A percentile compares a stretch with the other conserved stretches of the same genome.
Conservation (phyloP, 805 yeast genomes). For the Wickerhamomyces alni region DNA sequence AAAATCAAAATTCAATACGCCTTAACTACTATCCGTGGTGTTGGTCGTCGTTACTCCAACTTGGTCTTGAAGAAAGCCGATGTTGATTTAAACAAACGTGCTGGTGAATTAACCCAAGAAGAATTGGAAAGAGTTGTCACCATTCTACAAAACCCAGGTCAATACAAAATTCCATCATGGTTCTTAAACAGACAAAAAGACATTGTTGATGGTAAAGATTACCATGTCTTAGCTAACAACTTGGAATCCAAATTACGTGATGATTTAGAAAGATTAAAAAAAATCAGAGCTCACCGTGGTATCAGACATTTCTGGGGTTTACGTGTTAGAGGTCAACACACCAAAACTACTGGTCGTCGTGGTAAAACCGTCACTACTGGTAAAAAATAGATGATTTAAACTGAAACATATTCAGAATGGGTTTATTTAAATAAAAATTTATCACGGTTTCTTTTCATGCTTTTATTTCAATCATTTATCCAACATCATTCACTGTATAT, state of each 20-base stretch:
- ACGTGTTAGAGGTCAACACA: slow-evolving; percentile 99
- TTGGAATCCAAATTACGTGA: slow-evolving; percentile 99
- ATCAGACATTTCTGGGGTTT: slow-evolving; percentile 99
- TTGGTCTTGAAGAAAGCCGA: slow-evolving; percentile 99
- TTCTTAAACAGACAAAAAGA: slow-evolving; percentile 99
- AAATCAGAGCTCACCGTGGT: slow-evolving; percentile 99
- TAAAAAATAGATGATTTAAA: too few species aligned
- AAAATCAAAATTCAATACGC: slow-evolving; percentile 99
- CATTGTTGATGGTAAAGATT: slow-evolving; percentile 97
- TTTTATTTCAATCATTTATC: not conserved
- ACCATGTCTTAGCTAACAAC: slow-evolving; percentile 98
- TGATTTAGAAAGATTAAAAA: slow-evolving; percentile 99
- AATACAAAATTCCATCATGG: slow-evolving; percentile 99
- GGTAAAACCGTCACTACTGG: slow-evolving; percentile 32
- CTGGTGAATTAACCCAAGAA: slow-evolving; percentile 99
- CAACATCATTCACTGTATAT: not conserved
- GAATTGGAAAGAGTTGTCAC: slow-evolving; percentile 99
- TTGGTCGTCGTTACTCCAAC: slow-evolving; percentile 99
- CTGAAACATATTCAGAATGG: slow-evolving; percentile 2
- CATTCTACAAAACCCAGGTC: slow-evolving; percentile 99
- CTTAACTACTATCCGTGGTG: slow-evolving; percentile 99
- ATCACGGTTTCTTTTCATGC: not conserved
- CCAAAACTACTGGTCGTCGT: slow-evolving; percentile 99
- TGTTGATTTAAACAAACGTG: slow-evolving; percentile 96
- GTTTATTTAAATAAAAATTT: not conserved